A percentile compares a stretch with the other conserved stretches of the same genome.
phyloP scores from a whole-genome alignment of 2,329 filamentous ascomycete genomes.

The Diaporthe citriasiana region DNA sequence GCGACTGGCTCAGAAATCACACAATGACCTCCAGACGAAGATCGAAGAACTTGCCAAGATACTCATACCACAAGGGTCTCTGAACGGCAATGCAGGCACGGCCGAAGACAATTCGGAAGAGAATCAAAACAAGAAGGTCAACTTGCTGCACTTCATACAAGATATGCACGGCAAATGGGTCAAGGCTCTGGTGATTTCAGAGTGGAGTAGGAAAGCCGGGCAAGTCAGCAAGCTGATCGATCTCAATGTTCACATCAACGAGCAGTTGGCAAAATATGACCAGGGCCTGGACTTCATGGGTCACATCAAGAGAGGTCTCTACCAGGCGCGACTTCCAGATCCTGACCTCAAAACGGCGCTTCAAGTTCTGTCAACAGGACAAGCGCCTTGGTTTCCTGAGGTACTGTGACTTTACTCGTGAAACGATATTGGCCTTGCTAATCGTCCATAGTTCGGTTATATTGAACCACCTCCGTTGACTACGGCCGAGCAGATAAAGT shows the following conservation, averaged over 20 bases:
- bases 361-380: conserved; percentile 84
- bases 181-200: conserved; percentile 89
- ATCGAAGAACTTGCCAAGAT: conserved; percentile 79
- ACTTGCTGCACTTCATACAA: conserved; percentile 83
- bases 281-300: conserved; percentile 73
- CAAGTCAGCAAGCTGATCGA: conserved; percentile 92
- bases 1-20: conserved; percentile 85
- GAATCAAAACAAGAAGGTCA: conserved; percentile 82
- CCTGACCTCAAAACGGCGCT: conserved; percentile 93
- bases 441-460: conserved; percentile 74
- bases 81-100: conserved; percentile 62
- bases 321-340: conserved; percentile 82
- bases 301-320: conserved; percentile 80
- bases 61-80: conserved; percentile 66
- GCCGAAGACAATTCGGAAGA: conserved; percentile 71
- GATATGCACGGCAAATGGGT: conserved; percentile 89
- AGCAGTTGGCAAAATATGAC: conserved; percentile 73
- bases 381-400: conserved; percentile 83
- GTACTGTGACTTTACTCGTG: conserved; percentile 60
- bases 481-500: conserved; percentile 78
- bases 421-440: conserved; percentile 52
- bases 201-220: conserved; percentile 87
- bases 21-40: conserved; percentile 80
- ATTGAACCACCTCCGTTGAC: conserved; percentile 80
- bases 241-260: conserved; percentile 80